Evolutionary conservation across 371 early-diverging fungal genomes (phyloP).

Genomic region (Mucor circinelloides): DNA sequence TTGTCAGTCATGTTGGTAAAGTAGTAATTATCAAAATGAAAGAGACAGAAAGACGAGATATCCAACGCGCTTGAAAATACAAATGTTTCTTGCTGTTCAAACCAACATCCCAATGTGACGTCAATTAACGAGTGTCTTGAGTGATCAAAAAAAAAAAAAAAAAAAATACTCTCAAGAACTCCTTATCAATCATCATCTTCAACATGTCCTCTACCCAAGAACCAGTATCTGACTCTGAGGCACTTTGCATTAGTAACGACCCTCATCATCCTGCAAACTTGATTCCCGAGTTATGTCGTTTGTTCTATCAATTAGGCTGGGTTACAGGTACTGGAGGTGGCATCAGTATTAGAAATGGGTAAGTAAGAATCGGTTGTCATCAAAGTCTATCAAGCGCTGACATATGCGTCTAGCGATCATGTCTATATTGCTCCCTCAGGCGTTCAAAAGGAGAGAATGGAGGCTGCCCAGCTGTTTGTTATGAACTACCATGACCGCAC

Average conservation of each 20-base stretch:
- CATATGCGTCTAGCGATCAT: slow-evolving; percentile 47
- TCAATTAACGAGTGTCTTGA: neutral
- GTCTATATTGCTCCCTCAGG: slow-evolving; percentile 94
- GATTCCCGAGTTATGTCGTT: slow-evolving; percentile 91
- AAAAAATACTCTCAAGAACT: neutral
- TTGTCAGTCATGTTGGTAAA: slow-evolving; percentile 42
- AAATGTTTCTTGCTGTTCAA: neutral
- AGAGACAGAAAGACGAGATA: neutral
- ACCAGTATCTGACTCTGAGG: slow-evolving; percentile 20
- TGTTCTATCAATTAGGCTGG: slow-evolving; percentile 93
- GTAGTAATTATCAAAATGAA: neutral
- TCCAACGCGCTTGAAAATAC: neutral
- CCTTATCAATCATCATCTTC: neutral
- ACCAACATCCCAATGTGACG: neutral
- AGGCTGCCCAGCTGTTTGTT: slow-evolving; percentile 85
- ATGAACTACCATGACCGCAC: slow-evolving; percentile 64
- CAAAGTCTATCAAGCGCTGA: neutral
- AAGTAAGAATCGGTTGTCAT: slow-evolving; percentile 36
- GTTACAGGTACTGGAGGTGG: slow-evolving; percentile 97
- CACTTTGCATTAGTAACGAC: slow-evolving; percentile 64
- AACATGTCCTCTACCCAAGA: neutral
- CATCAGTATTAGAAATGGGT: slow-evolving; percentile 85
- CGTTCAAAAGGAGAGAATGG: slow-evolving; percentile 95
- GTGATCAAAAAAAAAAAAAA: neutral
- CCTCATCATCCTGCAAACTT: slow-evolving; percentile 83